phyloP scores from a whole-genome alignment of 139 green algal genomes.

The Volvox africanus region DNA sequence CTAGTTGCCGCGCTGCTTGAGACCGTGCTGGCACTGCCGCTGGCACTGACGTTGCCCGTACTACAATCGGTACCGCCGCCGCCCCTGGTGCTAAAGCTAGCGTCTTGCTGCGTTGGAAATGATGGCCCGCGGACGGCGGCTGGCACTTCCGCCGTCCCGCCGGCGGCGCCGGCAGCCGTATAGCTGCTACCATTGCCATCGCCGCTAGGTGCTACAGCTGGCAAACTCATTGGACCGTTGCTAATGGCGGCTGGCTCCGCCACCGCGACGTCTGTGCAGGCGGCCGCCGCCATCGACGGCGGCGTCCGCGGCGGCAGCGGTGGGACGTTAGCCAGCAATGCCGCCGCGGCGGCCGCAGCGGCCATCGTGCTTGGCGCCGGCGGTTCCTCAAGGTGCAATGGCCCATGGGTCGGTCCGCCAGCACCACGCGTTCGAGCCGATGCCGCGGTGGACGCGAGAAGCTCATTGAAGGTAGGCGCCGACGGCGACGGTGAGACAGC shows the following conservation, averaged over 20 bases:
- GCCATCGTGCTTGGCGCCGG: neutral
- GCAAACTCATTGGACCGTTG: neutral
- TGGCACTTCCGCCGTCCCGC: neutral
- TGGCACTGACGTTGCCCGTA: neutral
- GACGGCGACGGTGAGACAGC: neutral
- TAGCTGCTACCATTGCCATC: neutral
- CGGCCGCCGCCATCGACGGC: neutral
- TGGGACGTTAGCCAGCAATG: constrained; percentile 27
- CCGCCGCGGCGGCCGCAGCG: constrained; percentile 13
- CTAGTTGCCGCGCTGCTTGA: neutral
- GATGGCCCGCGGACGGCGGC: neutral
- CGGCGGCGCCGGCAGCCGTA: neutral
- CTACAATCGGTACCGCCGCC: neutral
- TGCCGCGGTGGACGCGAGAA: constrained; percentile 25
- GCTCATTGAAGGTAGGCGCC: constrained; percentile 29
- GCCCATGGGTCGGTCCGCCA: constrained; percentile 14
- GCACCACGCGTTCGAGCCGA: constrained; percentile 17
- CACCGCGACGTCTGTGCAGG: neutral
- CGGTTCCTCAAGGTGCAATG: neutral
- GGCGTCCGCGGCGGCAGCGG: neutral
- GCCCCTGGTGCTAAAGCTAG: neutral
- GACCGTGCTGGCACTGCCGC: neutral
- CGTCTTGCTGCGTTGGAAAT: neutral
- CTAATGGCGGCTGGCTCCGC: neutral
- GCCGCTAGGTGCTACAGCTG: neutral